Base-by-base conservation (phyloP, 305 asterid species). In the Solanum aculeatissimum region DNA sequence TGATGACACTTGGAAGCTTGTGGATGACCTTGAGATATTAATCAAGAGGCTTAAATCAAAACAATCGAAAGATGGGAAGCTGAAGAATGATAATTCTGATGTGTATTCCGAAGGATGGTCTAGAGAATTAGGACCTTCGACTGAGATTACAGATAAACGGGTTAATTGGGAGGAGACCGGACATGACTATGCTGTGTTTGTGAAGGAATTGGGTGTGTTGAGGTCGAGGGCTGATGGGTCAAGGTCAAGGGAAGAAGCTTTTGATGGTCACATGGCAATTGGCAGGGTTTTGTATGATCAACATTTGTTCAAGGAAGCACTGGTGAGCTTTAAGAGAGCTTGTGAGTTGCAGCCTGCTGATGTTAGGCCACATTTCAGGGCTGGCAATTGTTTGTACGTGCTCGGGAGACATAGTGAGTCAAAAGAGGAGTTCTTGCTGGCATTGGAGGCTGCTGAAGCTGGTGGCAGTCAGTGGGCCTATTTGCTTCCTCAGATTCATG, bases 391-490 rank as follows among this genome's bases (percentile, higher is more conserved):
- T 72, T 89, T 90, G 80, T 94, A 97, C 80, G 95, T 95, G 66
- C 94, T 97, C 62, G 97, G 91, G 19, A 89, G 82, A 88, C 91
- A 94, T 83, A 84, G 87, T 18, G 99, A 92, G 89, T 94, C 98
- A 5, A 94, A 94, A 87, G 96, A 85, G 13, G 98, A 95, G 95
- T 97, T 95, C 88, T 80, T 91, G 51, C 95, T 92, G 65, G 99
- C 99, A 2, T 85, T 94, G 85, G 98, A 95, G 86, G 99, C 97
- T 3, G 99, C 99, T 4, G 99, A 97, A 88, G 90, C 93, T 16
- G 98, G 97, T 15, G 99, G 98, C 53, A 97, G 93, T 88, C 99
- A 97, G 60, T 97, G 98, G 98, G 97, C 98, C 11, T 95, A 97
- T 92, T 85, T 95, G 35, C 94, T 97, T 90, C 99, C 99, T 75